Base-by-base conservation (phyloP, 2,329 filamentous ascomycete species). In the Curvularia spicifera region DNA sequence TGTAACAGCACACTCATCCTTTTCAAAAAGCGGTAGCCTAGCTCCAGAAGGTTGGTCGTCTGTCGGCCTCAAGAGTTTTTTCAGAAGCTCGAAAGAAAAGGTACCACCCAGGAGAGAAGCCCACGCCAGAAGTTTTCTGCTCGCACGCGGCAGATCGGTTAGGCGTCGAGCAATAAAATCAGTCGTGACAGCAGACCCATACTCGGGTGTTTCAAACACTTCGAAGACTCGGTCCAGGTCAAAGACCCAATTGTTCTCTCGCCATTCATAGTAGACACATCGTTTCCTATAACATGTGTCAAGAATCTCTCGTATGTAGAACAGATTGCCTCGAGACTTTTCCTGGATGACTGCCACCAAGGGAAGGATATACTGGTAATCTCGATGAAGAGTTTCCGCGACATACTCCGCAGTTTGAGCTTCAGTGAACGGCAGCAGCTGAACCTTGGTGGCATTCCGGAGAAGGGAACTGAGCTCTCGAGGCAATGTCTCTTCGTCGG, bases 191-290 rank as follows among this genome's bases (percentile, higher is more conserved):
- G 91, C 89, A 59, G 93, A 88, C 53, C 91, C 91, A 69, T 93
- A 89, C 57, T 89, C 87, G 48, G 92, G 88, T 43, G 89, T 87
- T 67, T 90, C 86, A 69, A 97, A 96, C 63, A 96, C 88, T 46
- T 89, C 87, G 71, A 97, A 97, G 1, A 97, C 86, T 63, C 85
- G 87, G 75, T 97, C 93, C 10, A 97, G 79, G 70, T 96, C 90
- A 72, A 89, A 97, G 28, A 70, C 49, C 94, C 94, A 98, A 45
- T 85, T 84, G 46, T 88, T 91, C 63, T 89, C 86, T 66, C 87
- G 88, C 83, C 95, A 97, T 61, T 93, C 92, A 76, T 96, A 97
- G 85, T 89, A 96, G 49, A 97, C 90, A 74, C 91, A 96, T 65
- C 89, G 89, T 71, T 91, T 95, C 40, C 91, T 87, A 74, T 96